Percentiles rank a stretch among this genome's conserved stretches.
Conservation (phyloP, 2,329 filamentous ascomycete species). For the Didymella arachidicola region DNA sequence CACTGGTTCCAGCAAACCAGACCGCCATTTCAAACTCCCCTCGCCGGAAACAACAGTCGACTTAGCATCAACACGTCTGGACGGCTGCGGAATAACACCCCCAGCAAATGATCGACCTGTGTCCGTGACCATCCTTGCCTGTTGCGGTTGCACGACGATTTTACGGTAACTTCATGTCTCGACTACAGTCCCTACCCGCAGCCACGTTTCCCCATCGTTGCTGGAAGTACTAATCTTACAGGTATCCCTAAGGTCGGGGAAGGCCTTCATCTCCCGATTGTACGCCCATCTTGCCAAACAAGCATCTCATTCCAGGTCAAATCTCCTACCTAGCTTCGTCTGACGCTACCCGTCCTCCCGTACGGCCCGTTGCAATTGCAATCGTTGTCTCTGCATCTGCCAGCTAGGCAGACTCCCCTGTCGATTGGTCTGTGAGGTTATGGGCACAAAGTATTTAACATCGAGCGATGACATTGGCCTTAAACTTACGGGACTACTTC, state of each 20-base stretch:
- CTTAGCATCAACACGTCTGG: slow-evolving; percentile 15
- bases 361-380: slow-evolving; percentile 45
- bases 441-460: slow-evolving; percentile 40
- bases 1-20: slow-evolving; percentile 29
- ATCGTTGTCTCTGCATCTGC: slow-evolving; percentile 34
- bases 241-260: slow-evolving; percentile 26
- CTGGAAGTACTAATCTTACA: slow-evolving; percentile 29
- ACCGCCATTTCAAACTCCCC: slow-evolving; percentile 39
- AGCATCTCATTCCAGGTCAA: slow-evolving; percentile 38
- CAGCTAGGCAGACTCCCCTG: slow-evolving; percentile 35
- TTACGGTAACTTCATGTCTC: slow-evolving; percentile 15
- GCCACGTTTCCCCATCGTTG: slow-evolving; percentile 42
- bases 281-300: slow-evolving; percentile 31
- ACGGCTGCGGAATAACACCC: slow-evolving; percentile 27
- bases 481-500: slow-evolving; percentile 6
- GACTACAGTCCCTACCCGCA: slow-evolving; percentile 19
- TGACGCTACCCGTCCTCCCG: slow-evolving; percentile 46
- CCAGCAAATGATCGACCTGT: slow-evolving; percentile 23
- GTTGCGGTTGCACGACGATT: slow-evolving; percentile 28
- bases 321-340: slow-evolving; percentile 35
- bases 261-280: slow-evolving; percentile 26
- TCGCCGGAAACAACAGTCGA: slow-evolving; percentile 24
- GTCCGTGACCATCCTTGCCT: slow-evolving; percentile 26
- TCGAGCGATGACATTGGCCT: slow-evolving; percentile 29
- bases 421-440: slow-evolving; percentile 26